Base-by-base conservation (phyloP, 495 filamentous ascomycete species). In the Letharia lupina region DNA sequence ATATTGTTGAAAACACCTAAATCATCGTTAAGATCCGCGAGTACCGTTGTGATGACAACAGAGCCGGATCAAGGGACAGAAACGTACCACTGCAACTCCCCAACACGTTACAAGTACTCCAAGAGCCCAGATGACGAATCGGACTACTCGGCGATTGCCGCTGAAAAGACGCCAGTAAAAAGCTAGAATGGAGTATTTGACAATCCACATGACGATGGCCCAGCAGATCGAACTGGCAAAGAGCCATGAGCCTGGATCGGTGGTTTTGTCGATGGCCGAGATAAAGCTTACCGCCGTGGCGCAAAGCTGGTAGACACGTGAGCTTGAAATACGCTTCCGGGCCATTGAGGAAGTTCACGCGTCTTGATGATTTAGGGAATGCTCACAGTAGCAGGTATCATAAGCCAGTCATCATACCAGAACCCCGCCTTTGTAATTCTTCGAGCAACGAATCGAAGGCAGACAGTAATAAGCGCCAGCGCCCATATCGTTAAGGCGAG, bases 121-220 rank as follows among this genome's bases (percentile, higher is more conserved):
- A 44, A 77, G 71, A 52, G 74, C 64, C 62, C 74, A 74, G 40
- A 76, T 63, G 13, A 69, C 59, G 33, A 74, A 67, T 37, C 33
- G 31, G n/a, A 12, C 5, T 18, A 33, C 65, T 57, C n/a, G 67
- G 31, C 45, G 13, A 28, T 58, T 39, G n/a, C 2, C 69, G 42
- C 61, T 65, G 63, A 79, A 75, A 67, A 79, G 76, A n/a, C 78
- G 77, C 5, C 73, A 65, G 60, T 80, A 81, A 60, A 80, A 75
- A 28, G 75, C 60, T 9, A 81, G 70, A n/a, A 81, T 71, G 6
- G 77, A 77, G 2, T 75, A 50, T 63, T 78, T 78, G 64, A 73
- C 72, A 44, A 71, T 64, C 52, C 74, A 73, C 41, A 71, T 64
- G 39, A 40, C 50, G 58, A 73, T 65, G 6, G 69, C 70, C 50